phyloP scores from a whole-genome alignment of 768 basidiomycete genomes.

The Cystobasidium tubakii region DNA sequence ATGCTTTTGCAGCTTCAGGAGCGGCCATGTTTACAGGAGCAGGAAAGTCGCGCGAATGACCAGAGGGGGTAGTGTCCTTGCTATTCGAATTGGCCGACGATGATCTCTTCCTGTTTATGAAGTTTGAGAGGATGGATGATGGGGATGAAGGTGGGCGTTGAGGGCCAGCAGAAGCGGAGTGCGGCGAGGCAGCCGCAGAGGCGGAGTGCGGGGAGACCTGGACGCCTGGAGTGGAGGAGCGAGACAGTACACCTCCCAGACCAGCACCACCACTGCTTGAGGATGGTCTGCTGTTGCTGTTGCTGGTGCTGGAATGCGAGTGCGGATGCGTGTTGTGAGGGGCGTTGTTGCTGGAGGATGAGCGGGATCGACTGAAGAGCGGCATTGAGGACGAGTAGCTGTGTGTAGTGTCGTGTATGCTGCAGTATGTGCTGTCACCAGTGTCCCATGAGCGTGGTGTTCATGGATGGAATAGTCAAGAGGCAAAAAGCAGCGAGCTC shows the following conservation, averaged over 20 bases:
- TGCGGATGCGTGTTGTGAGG: not conserved
- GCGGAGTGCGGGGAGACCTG: not conserved
- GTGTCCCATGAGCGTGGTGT: not conserved
- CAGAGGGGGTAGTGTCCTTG: not conserved
- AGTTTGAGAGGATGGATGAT: conserved; percentile 1
- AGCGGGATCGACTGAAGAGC: conserved; percentile 18
- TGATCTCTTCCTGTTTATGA: conserved; percentile 11
- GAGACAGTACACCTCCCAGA: not conserved
- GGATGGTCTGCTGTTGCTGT: not conserved
- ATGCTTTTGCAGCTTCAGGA: conserved; percentile 16
- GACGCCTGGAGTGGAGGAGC: not conserved
- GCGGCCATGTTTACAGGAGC: not conserved
- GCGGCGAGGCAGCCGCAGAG: not conserved
- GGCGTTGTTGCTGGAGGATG: conserved; percentile 3
- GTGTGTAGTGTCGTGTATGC: not conserved
- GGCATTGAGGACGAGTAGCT: conserved; percentile 10
- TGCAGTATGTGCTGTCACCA: too few relatives aligned
- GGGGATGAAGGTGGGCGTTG: conserved; percentile 11
- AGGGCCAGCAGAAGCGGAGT: not conserved
- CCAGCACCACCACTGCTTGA: not conserved
- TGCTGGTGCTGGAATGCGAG: conserved; percentile 5
- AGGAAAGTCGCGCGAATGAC: not conserved
- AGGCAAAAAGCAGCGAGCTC: too few relatives aligned
- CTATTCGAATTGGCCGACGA: not conserved
- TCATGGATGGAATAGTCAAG: not conserved